A percentile compares a stretch with the other conserved stretches of the same genome.
Conservation (phyloP, 1,284 basidiomycete genomes). For the Apiotrichum akiyoshidainum region DNA sequence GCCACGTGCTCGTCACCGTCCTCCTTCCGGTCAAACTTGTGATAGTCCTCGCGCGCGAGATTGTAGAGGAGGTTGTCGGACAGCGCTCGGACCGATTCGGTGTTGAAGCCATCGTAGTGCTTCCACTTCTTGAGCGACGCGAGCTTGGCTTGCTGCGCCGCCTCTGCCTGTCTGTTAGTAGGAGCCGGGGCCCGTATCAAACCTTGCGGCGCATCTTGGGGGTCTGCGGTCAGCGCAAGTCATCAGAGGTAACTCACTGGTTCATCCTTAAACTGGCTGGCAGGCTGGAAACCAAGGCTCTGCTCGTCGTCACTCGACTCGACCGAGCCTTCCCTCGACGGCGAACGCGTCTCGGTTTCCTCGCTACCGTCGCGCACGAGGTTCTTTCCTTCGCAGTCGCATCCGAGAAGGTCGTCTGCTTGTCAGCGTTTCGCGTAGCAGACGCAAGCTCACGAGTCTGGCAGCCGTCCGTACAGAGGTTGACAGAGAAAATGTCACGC, state of each 20-base stretch:
- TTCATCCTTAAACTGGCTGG: conserved; percentile 58
- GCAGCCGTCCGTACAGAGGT: conserved; percentile 69
- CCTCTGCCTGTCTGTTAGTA: conserved; percentile 4
- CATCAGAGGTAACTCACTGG: conserved; percentile 30
- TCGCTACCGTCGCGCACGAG: conserved; percentile 25
- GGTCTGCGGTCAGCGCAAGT: conserved; percentile 19
- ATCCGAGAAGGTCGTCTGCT: conserved; percentile 64
- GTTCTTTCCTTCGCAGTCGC: conserved; percentile 56
- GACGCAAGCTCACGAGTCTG: conserved; percentile 63
- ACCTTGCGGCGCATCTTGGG: conserved; percentile 53
- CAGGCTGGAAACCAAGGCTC: conserved; percentile 63
- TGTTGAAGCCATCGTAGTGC: conserved; percentile 61
- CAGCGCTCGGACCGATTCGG: conserved; percentile 56
- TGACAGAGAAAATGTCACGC: conserved; percentile 84
- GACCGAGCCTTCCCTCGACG: not conserved
- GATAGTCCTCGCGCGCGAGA: conserved; percentile 31
- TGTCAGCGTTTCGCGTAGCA: conserved; percentile 10
- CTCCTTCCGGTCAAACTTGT: not conserved
- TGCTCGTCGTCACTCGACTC: conserved; percentile 39
- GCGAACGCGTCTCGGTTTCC: conserved; percentile 19
- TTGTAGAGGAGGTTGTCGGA: conserved; percentile 35
- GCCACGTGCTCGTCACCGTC: not conserved
- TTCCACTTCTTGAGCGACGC: conserved; percentile 82
- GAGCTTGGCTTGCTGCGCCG: conserved; percentile 69
- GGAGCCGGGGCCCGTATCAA: not conserved